Percentiles rank a stretch among this genome's conserved stretches.
These are phyloP conservation scores for Cercospora sojina DNA, from an alignment of 2,329 filamentous ascomycete species.

Conservation along the genomic window DNA sequence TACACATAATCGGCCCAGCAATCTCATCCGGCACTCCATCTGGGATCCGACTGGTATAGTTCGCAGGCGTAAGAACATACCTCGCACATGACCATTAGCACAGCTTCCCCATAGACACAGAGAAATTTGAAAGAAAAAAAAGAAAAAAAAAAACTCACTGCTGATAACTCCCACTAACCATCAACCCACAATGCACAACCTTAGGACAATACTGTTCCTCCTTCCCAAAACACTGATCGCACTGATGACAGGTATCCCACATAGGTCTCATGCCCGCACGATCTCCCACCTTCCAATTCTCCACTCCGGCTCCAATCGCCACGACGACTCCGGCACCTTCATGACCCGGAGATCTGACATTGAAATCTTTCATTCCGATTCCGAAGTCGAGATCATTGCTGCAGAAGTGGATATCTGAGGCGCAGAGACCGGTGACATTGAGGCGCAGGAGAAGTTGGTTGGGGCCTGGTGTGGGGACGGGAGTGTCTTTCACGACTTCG, in stretches of 20 bases:
- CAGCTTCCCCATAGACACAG: too few relatives aligned
- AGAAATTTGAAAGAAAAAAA: too few relatives aligned
- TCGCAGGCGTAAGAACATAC: slow-evolving; percentile 57
- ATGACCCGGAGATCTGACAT: slow-evolving; percentile 41
- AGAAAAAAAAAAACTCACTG: slow-evolving; percentile 37
- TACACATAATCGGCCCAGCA: slow-evolving; percentile 63
- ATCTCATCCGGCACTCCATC: slow-evolving; percentile 55
- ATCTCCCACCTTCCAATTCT: slow-evolving; percentile 54
- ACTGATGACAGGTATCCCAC: slow-evolving; percentile 52
- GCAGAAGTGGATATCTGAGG: slow-evolving; percentile 57
- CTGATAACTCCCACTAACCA: slow-evolving; percentile 53
- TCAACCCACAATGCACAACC: slow-evolving; percentile 49
- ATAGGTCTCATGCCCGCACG: slow-evolving; percentile 52
- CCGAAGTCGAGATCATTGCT: slow-evolving; percentile 49
- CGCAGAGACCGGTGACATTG: slow-evolving; percentile 59
- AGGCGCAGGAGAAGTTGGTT: slow-evolving; percentile 58
- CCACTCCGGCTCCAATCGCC: slow-evolving; percentile 55
- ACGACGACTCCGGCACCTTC: slow-evolving; percentile 60
- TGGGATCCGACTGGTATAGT: slow-evolving; percentile 56
- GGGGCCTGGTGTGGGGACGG: slow-evolving; percentile 50
- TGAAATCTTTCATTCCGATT: slow-evolving; percentile 43
- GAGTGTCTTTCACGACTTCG: slow-evolving; percentile 46
- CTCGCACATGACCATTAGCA: not conserved
- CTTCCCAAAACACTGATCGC: slow-evolving; percentile 51
- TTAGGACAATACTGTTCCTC: slow-evolving; percentile 55